Evolutionary conservation across 345 rosid species (phyloP), one percentile per base, ranked within the genome.

Genomic region (Corchorus olitorius): DNA sequence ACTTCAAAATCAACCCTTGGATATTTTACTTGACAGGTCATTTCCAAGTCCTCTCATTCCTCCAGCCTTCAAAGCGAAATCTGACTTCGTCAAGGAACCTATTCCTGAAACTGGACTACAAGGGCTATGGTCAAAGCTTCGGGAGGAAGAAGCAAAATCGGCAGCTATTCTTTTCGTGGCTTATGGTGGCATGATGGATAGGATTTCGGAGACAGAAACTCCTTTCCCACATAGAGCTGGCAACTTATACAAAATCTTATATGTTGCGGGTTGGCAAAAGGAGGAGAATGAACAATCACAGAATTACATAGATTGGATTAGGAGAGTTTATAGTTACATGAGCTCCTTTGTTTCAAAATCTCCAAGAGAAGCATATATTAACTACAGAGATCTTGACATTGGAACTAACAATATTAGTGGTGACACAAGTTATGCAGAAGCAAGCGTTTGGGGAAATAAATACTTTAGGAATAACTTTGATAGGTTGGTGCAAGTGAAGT

Each of bases 131-230:
- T 19, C 54, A 2, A 48, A 8, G 9, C 37, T 66, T 3, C 4
- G 8, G 0, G 54, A 66, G 11, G 37, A 45, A 20, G 71, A 20
- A 22, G 71, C 35, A 3, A 2, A 50, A 7, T 39, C 34, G 0
- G 3, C 54, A 9, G 0, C 1, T 50, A 45, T 66, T 1, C 0
- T 45, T 16, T 45, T 66, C 3, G 2, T 66, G 0, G 71, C 71
- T 22, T 68, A 68, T 4, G 72, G 72, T 2, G 72, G 72, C 4
- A 68, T 22, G 35, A 68, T 68, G 72, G 55, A 27, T 27, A 12
- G 17, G 12, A 68, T 68, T 13, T 56, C 56, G 0, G 72, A 68
- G 56, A 8, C 17, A 16, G 56, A 39, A 22, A 48, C 72, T 8
- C 72, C 72, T 1, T 68, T 7, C 7, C 20, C 72, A 0, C 72